Base-by-base conservation (phyloP, 805 yeast genomes). In the Teunomyces gatunensis region DNA sequence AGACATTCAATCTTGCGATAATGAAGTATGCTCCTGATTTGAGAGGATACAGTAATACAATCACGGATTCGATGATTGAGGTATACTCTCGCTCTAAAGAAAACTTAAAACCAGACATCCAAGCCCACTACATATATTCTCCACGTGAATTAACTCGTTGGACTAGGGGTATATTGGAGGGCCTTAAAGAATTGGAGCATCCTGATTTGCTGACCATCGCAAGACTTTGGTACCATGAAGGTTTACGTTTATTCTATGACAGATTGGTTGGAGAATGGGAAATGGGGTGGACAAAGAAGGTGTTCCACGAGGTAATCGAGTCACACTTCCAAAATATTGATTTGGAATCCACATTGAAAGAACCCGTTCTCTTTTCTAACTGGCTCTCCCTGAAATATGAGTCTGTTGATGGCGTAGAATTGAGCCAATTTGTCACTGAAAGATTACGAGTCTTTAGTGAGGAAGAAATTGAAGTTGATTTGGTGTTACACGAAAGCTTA, bases 121-220 rank as follows among this genome's bases (percentile, higher is more conserved):
- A 74, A 27, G 67, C 79, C 1, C 92, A 87, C 58, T 89, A 89
- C 56, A 69, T 88, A 0, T 86, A 85, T 59, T 84, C 95, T 18
- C 98, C 98, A 0, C 81, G 98, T 62, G 98, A 91, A 61, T 73
- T 91, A 11, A 89, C 97, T 0, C 71, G 98, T 48, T 89, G 96
- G 95, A 73, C 81, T 1, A 75, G 86, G 48, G 96, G 96, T n/a
- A 64, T 91, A 1, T 74, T 80, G 40, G 78, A 76, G 30, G 80
- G 83, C 0, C 55, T 78, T 28, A 63, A 56, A 46, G 69, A 65
- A 6, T 62, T 64, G 2, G 73, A 69, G 1, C 59, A 66, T 11
- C 52, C 73, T 6, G 52, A 58, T 6, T 49, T 64, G 0, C 57
- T 83, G 18, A 65, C 67, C 3, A 61, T 89, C 17, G 60, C 86